These are phyloP conservation scores for Lathyrus tuberosus DNA, from an alignment of 306 rosid genomes.

Conservation along the genomic window DNA sequence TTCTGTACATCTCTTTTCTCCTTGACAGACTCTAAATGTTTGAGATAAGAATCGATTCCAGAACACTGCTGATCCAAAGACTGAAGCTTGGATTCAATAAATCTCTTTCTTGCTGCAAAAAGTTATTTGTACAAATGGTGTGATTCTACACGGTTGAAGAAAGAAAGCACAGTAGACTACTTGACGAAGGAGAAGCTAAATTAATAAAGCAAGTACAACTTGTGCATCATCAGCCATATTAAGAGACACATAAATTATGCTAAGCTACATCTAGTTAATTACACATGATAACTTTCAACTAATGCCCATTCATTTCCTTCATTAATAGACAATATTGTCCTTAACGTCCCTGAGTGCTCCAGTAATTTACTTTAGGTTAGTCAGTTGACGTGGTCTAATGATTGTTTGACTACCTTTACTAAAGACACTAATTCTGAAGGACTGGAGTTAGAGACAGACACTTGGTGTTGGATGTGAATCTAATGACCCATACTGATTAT, in stretches of 20 bases:
- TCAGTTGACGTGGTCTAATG: not conserved
- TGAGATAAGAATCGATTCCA: constrained; percentile 66
- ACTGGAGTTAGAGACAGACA: too few relatives aligned
- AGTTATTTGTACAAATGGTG: constrained; percentile 22
- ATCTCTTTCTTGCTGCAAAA: constrained; percentile 83
- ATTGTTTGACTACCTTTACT: too few relatives aligned
- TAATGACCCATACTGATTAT: too few relatives aligned
- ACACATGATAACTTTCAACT: not conserved
- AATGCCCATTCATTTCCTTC: not conserved
- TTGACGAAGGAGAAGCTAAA: not conserved
- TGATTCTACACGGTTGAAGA: constrained; percentile 28
- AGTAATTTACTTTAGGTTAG: not conserved
- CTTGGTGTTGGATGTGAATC: too few relatives aligned
- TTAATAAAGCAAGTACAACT: not conserved
- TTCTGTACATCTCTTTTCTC: constrained; percentile 77
- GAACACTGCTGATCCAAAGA: constrained; percentile 68
- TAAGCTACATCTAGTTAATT: not conserved
- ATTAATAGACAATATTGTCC: not conserved
- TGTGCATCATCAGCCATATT: constrained; percentile 18
- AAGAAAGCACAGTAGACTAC: constrained; percentile 20
- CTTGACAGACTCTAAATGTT: constrained; percentile 69
- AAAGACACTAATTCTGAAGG: too few relatives aligned
- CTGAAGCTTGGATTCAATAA: constrained; percentile 73
- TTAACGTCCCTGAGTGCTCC: not conserved
- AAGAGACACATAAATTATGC: constrained; percentile 7